These are phyloP conservation scores for Patellaria atrata DNA, from an alignment of 495 filamentous ascomycete species.

Conservation along the genomic window DNA sequence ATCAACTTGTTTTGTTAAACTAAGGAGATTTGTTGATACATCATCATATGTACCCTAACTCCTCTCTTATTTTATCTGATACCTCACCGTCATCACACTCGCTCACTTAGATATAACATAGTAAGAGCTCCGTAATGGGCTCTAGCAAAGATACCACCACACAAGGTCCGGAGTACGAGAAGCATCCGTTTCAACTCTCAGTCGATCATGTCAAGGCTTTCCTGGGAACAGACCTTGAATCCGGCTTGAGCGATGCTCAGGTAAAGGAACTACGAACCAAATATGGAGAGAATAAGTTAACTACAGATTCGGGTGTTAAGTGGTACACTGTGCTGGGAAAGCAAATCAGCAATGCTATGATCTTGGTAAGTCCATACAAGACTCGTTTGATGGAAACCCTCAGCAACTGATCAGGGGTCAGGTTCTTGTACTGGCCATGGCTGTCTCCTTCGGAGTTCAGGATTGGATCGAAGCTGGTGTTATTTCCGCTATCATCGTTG, in stretches of 20 bases:
- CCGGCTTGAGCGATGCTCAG: conserved; percentile 38
- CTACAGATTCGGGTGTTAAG: conserved; percentile 42
- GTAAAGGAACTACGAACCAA: conserved; percentile 34
- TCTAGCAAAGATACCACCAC: not conserved
- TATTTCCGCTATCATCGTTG: conserved; percentile 14
- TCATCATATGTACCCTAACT: too few species aligned
- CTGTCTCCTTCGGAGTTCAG: conserved; percentile 13
- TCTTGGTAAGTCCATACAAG: conserved; percentile 36
- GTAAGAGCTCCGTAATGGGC: conserved; percentile 5
- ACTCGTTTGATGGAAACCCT: too few species aligned
- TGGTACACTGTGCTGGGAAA: conserved; percentile 54
- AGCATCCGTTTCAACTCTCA: conserved; percentile 39
- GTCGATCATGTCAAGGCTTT: conserved; percentile 37
- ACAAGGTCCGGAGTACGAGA: conserved; percentile 10
- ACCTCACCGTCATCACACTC: too few species aligned
- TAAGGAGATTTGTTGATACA: too few species aligned
- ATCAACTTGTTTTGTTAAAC: too few species aligned
- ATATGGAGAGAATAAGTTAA: conserved; percentile 48
- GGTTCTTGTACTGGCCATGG: conserved; percentile 16
- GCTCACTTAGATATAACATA: too few species aligned
- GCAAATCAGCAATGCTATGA: conserved; percentile 55
- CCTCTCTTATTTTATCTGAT: too few species aligned
- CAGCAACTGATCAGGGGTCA: conserved; percentile 2
- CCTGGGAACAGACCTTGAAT: conserved; percentile 42
- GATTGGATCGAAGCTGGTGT: conserved; percentile 19